Conservation (phyloP, 306 rosid genomes). For the Begonia loranthoides region DNA sequence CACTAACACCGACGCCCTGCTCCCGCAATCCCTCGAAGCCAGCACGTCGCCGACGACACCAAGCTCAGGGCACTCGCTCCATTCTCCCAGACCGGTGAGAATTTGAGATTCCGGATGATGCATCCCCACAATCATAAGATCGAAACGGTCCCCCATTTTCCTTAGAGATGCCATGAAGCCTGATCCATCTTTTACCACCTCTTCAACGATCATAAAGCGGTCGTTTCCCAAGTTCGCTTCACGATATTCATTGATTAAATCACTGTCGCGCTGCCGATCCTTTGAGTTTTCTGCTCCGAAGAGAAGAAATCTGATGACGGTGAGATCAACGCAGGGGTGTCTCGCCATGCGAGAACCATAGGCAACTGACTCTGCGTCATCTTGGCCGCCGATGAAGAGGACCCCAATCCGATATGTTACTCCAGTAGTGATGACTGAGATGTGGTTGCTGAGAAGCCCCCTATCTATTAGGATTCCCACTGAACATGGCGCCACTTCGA, state of each 20-base stretch:
- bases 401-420: constrained; percentile 26
- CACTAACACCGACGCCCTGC: constrained; percentile 37
- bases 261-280: constrained; percentile 27
- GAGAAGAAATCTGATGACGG: constrained; percentile 35
- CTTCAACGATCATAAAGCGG: constrained; percentile 9
- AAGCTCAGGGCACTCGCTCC: constrained; percentile 32
- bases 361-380: constrained; percentile 54
- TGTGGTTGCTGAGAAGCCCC: constrained; percentile 23
- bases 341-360: constrained; percentile 36
- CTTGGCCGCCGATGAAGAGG: constrained; percentile 61
- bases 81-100: constrained; percentile 29
- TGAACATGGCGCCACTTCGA: constrained; percentile 72
- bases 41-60: constrained; percentile 50
- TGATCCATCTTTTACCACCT: constrained; percentile 9
- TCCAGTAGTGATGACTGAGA: constrained; percentile 4
- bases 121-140: constrained; percentile 51
- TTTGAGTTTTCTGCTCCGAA: constrained; percentile 35
- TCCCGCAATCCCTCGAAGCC: constrained; percentile 22
- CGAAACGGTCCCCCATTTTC: constrained; percentile 24
- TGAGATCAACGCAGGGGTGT: constrained; percentile 14
- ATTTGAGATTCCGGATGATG: constrained; percentile 37
- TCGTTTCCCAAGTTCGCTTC: constrained; percentile 31
- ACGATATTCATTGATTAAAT: constrained; percentile 32
- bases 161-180: constrained; percentile 13
- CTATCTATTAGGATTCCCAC: constrained; percentile 59